A percentile compares a stretch with the other conserved stretches of the same genome.
These are phyloP conservation scores for Eremomyces bilateralis DNA, from an alignment of 495 filamentous ascomycete genomes.

Conservation along the genomic window DNA sequence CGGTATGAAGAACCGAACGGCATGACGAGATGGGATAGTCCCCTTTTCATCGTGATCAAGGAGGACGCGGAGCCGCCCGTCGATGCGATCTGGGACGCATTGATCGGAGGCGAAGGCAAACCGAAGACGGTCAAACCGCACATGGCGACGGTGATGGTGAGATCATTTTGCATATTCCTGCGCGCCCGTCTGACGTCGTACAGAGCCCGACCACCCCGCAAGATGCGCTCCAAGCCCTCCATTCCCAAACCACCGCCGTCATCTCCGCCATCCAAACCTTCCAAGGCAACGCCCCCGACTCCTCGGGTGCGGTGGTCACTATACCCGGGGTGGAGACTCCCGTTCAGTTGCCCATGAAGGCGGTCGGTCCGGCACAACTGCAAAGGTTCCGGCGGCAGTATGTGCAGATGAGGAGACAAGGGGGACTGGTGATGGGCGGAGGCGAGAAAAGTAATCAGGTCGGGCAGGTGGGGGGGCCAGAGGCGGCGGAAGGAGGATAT, in stretches of 20 bases:
- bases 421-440: no score
- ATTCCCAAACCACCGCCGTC: slow-evolving; percentile 65
- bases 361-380: slow-evolving; percentile 42
- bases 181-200: slow-evolving; percentile 65
- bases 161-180: no score
- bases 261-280: slow-evolving; percentile 52
- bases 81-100: slow-evolving; percentile 59
- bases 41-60: slow-evolving; percentile 74
- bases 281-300: slow-evolving; percentile 40
- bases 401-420: slow-evolving; percentile 53
- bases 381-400: slow-evolving; percentile 74
- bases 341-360: slow-evolving; percentile 19
- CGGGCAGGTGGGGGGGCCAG: slow-evolving; percentile 3
- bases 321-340: slow-evolving; percentile 17
- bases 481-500: slow-evolving; percentile 6
- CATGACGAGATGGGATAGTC: slow-evolving; percentile 88
- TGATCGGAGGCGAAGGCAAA: slow-evolving; percentile 26
- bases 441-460: no score
- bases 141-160: slow-evolving; percentile 22
- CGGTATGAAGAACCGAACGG: slow-evolving; percentile 92
- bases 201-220: slow-evolving; percentile 41
- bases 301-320: slow-evolving; percentile 27
- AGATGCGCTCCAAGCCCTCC: slow-evolving; percentile 72
- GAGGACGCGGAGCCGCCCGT: slow-evolving; percentile 46
- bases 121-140: slow-evolving; percentile 24